Percentiles rank a stretch among this genome's conserved stretches.
Evolutionary conservation across 257 asterid species (phyloP).

Genomic region (Ilex aquifolium): DNA sequence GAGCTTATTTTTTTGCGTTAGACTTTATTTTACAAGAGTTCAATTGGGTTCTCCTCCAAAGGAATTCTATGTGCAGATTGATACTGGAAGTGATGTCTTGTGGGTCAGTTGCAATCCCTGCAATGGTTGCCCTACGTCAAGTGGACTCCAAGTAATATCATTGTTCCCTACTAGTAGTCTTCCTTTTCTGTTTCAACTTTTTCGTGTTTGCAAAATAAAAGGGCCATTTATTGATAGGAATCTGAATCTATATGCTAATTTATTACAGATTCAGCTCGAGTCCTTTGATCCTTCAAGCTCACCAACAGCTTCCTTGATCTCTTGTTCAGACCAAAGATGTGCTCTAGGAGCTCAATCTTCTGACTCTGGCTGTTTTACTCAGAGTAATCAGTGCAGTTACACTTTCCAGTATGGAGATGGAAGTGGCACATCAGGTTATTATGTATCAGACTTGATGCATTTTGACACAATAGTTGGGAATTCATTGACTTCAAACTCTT

Average conservation of each 20-base stretch:
- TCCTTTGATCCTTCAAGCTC: slow-evolving; percentile 81
- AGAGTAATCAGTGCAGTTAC: slow-evolving; percentile 64
- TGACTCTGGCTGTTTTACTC: slow-evolving; percentile 54
- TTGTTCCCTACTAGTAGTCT: neutral
- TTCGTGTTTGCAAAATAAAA: neutral
- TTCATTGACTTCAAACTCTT: slow-evolving; percentile 51
- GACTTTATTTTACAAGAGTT: slow-evolving; percentile 87
- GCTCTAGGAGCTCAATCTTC: slow-evolving; percentile 50
- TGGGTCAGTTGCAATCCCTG: slow-evolving; percentile 94
- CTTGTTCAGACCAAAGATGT: slow-evolving; percentile 90
- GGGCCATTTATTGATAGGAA: too few species aligned
- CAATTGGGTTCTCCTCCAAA: slow-evolving; percentile 81
- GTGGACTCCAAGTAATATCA: slow-evolving; percentile 75
- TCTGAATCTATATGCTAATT: too few species aligned
- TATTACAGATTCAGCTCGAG: slow-evolving; percentile 67
- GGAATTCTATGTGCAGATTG: slow-evolving; percentile 93
- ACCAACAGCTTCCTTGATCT: slow-evolving; percentile 42
- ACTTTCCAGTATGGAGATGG: slow-evolving; percentile 96
- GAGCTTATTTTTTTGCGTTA: slow-evolving; percentile 26
- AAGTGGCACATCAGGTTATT: slow-evolving; percentile 90
- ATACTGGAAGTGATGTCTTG: slow-evolving; percentile 95
- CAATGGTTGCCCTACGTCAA: slow-evolving; percentile 85
- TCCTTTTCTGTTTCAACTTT: neutral
- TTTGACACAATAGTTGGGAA: slow-evolving; percentile 61
- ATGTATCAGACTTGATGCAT: slow-evolving; percentile 59